Conservation (phyloP, 2,329 filamentous ascomycete species). For the Colletotrichum limetticola region DNA sequence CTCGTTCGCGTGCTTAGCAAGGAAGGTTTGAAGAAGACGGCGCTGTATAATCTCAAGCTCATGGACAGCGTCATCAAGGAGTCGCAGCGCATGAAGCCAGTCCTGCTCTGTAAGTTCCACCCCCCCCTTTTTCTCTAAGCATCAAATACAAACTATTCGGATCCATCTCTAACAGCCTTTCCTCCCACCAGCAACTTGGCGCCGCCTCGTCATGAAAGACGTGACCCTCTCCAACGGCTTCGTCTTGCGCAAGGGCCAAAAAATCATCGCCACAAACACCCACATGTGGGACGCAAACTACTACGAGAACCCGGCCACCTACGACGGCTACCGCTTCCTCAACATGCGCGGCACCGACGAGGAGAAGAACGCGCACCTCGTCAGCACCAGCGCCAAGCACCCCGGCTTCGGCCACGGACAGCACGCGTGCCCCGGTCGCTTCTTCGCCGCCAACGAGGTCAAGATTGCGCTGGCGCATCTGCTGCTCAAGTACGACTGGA, state of each 20-base stretch:
- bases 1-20: conserved; percentile 34
- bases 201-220: conserved; percentile 30
- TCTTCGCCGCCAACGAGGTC: conserved; percentile 50
- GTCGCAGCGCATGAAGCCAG: conserved; percentile 39
- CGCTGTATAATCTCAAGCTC: conserved; percentile 39
- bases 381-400: conserved; percentile 45
- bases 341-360: conserved; percentile 36
- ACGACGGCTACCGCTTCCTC: conserved; percentile 38
- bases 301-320: conserved; percentile 36
- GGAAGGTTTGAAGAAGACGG: conserved; percentile 36
- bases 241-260: conserved; percentile 37
- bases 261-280: conserved; percentile 33
- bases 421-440: conserved; percentile 51
- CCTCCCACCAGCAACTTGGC: conserved; percentile 11
- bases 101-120: conserved; percentile 30
- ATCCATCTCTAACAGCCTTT: no score
- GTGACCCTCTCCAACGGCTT: conserved; percentile 36
- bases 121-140: no score
- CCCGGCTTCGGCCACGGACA: conserved; percentile 48
- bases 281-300: conserved; percentile 35
- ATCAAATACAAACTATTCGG: no score
- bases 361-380: conserved; percentile 44
- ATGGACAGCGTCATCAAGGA: conserved; percentile 43
- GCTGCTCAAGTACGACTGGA: conserved; percentile 45
- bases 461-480: conserved; percentile 47